phyloP scores from a whole-genome alignment of 768 basidiomycete genomes.

The Phlebiopsis gigantea region DNA sequence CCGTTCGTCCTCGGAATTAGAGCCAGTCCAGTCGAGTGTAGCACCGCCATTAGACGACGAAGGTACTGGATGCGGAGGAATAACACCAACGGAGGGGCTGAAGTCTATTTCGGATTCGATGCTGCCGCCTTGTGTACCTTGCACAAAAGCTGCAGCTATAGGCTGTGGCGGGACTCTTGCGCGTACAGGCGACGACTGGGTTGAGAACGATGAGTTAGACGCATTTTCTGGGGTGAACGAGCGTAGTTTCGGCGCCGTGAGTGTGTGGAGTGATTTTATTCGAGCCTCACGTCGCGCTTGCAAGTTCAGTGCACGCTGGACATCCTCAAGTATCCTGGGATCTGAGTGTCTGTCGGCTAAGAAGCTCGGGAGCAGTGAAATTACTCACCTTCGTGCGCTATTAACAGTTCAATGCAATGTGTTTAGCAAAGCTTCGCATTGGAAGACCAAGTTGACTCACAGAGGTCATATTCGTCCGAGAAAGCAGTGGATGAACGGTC shows the following conservation, averaged over 20 bases:
- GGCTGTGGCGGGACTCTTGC: constrained; percentile 11
- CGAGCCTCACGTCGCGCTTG: constrained; percentile 75
- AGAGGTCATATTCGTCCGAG: constrained; percentile 74
- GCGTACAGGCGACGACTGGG: constrained; percentile 26
- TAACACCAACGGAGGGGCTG: constrained; percentile 52
- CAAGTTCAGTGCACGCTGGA: constrained; percentile 67
- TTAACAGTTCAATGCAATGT: neutral
- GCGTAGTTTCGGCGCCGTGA: constrained; percentile 14
- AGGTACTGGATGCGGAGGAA: constrained; percentile 58
- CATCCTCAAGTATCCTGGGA: constrained; percentile 75
- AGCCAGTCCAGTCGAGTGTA: constrained; percentile 72
- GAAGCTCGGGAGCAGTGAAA: neutral
- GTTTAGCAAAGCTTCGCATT: neutral
- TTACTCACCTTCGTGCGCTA: constrained; percentile 66
- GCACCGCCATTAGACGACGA: constrained; percentile 62
- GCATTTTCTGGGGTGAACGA: constrained; percentile 24
- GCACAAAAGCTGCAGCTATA: neutral
- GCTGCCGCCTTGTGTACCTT: constrained; percentile 8
- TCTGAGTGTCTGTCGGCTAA: constrained; percentile 36
- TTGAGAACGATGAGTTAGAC: constrained; percentile 24
- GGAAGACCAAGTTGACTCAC: constrained; percentile 42
- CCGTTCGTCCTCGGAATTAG: constrained; percentile 46
- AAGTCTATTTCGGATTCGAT: constrained; percentile 56
- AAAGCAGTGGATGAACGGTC: constrained; percentile 30
- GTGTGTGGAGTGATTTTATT: constrained; percentile 27